These are phyloP conservation scores for Microcyclospora tardicrescens DNA, from an alignment of 2,329 filamentous ascomycete species.

Conservation along the genomic window DNA sequence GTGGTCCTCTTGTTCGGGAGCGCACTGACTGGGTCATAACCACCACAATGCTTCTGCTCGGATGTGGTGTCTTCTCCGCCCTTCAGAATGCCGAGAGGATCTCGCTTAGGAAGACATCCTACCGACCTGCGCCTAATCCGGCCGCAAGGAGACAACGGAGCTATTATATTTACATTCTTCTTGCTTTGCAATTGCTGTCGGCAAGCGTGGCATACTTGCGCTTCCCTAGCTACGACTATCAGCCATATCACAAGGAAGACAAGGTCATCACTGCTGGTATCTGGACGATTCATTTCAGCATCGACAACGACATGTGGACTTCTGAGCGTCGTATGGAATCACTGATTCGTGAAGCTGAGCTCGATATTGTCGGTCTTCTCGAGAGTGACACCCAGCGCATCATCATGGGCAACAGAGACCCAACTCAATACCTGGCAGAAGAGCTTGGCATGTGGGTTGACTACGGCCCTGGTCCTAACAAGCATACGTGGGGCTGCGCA, in stretches of 20 bases:
- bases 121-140: slow-evolving; percentile 28
- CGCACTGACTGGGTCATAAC: slow-evolving; percentile 94
- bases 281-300: slow-evolving; percentile 96
- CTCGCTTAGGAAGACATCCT: slow-evolving; percentile 29
- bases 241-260: slow-evolving; percentile 74
- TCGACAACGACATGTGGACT: slow-evolving; percentile 98
- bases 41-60: slow-evolving; percentile 70
- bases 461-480: slow-evolving; percentile 93
- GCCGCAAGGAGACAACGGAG: slow-evolving; percentile 42
- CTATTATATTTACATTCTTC: slow-evolving; percentile 59
- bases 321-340: slow-evolving; percentile 82
- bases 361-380: slow-evolving; percentile 92
- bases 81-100: slow-evolving; percentile 32
- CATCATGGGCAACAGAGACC: slow-evolving; percentile 98
- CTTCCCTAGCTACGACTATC: slow-evolving; percentile 86
- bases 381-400: slow-evolving; percentile 91
- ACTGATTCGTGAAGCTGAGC: slow-evolving; percentile 62
- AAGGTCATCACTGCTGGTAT: slow-evolving; percentile 88
- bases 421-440: slow-evolving; percentile 87
- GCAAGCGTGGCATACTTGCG: slow-evolving; percentile 72
- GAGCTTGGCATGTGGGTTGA: slow-evolving; percentile 98
- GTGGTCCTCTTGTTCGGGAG: slow-evolving; percentile 81
- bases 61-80: slow-evolving; percentile 66
- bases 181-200: slow-evolving; percentile 67
- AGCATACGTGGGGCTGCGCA: slow-evolving; percentile 93